Evolutionary conservation across 192 early-diverging fungal species (phyloP).

Genomic region (Backusella parvicylindrica): DNA sequence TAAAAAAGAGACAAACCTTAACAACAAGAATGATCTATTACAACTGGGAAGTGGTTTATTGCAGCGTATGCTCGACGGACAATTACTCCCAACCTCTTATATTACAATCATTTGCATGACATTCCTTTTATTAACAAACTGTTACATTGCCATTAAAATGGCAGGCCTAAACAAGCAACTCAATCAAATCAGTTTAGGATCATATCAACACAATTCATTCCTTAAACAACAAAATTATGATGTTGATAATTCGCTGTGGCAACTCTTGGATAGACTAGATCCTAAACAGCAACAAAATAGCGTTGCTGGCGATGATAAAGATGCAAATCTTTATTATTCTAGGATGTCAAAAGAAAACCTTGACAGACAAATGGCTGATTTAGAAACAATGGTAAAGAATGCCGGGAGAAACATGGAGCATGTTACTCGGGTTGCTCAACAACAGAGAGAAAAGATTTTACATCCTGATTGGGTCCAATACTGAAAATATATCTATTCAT

Average conservation of each 20-base stretch:
- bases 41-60: background rate
- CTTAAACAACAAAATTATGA: background rate
- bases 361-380: conserved; percentile 10
- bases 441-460: conserved; percentile 10
- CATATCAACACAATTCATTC: background rate
- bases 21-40: background rate
- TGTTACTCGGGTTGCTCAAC: background rate
- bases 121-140: conserved; percentile 7
- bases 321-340: background rate
- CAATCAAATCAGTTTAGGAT: background rate
- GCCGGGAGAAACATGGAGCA: conserved; percentile 18
- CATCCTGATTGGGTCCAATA: background rate
- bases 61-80: background rate
- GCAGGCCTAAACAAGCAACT: background rate
- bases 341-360: background rate
- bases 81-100: background rate
- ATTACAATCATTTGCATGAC: conserved; percentile 11
- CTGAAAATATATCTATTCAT: background rate
- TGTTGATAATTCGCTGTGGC: conserved; percentile 4
- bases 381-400: conserved; percentile 14
- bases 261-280: background rate
- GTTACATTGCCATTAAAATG: conserved; percentile 16
- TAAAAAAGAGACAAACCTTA: background rate
- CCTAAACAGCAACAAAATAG: background rate
- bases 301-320: background rate